Evolutionary conservation across 2,329 filamentous ascomycete genomes (phyloP), one percentile per base, ranked within the genome.

Genomic region (Clonostachys rosea): DNA sequence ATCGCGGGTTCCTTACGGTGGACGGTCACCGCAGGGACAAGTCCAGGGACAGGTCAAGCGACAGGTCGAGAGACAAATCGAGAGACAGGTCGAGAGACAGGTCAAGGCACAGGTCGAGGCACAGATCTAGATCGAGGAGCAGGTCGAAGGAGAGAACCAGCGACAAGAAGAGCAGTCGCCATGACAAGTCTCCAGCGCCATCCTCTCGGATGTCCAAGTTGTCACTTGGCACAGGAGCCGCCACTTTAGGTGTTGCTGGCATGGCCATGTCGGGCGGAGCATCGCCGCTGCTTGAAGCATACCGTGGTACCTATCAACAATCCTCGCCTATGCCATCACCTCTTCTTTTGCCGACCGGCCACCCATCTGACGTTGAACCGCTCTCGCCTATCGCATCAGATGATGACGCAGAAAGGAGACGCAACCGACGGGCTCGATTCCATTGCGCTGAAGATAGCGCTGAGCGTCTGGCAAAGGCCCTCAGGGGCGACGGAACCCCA

Each of bases 321-420:
- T 88, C 95, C 57, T 96, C 91, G 0, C 91, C 92, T 0, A 96
- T 96, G 89, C 91, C 91, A 0, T 91, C 91, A 1, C 89, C 91
- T 1, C 71, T 91, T 20, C 74, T 84, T 57, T 59, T 83, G 5
- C 65, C 81, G 4, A 68, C 71, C 1, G 60, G 72, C 16, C 47
- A 54, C 43, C 65, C 73, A 33, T 71, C 77, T 35, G 73, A 83
- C 10, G 55, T 78, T 24, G 78, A 82, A 36, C 66, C 73, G 2
- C 65, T 83, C 13, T 79, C 78, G 0, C 77, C 81, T 0, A 59
- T 75, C 10, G 63, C 67, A 45, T 82, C 77, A 1, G 77, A 78
- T 48, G 54, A 61, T 54, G 60, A 65, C 20, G 61, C 59, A 7
- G 59, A 72, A 58, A 67, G 74, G 64, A 65, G 69, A 58, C 68